phyloP scores from a whole-genome alignment of 2,329 filamentous ascomycete species.

The Alternaria rosae region DNA sequence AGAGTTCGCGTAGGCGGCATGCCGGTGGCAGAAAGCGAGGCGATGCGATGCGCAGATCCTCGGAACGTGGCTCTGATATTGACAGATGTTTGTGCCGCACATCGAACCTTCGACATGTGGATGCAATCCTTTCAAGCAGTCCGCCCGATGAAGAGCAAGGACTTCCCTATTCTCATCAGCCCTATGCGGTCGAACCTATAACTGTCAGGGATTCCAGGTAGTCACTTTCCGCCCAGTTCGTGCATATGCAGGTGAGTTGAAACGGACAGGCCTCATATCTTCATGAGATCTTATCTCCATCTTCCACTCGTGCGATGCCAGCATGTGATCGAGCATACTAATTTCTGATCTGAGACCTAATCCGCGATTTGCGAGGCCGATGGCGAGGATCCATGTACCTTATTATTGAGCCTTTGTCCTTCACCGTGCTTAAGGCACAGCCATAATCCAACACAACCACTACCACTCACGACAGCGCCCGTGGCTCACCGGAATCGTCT shows the following conservation, averaged over 20 bases:
- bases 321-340: constrained; percentile 10
- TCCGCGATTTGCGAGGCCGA: constrained; percentile 4
- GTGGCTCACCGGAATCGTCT: constrained; percentile 26
- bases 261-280: constrained; percentile 10
- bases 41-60: neutral
- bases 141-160: constrained; percentile 15
- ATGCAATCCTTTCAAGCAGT: constrained; percentile 8
- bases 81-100: neutral
- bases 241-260: constrained; percentile 18
- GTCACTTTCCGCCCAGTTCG: constrained; percentile 13
- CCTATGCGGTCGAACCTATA: constrained; percentile 24
- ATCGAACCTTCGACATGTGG: constrained; percentile 13
- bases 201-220: constrained; percentile 17
- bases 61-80: neutral
- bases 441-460: constrained; percentile 7
- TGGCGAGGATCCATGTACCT: constrained; percentile 23
- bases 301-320: constrained; percentile 8
- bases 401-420: constrained; percentile 11
- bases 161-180: constrained; percentile 31
- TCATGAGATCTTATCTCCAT: constrained; percentile 6
- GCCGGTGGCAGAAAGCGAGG: neutral
- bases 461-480: constrained; percentile 4
- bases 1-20: neutral
- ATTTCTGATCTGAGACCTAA: constrained; percentile 6
- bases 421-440: constrained; percentile 6